Conservation (phyloP, 805 yeast genomes). For the Brettanomyces sp. region DNA sequence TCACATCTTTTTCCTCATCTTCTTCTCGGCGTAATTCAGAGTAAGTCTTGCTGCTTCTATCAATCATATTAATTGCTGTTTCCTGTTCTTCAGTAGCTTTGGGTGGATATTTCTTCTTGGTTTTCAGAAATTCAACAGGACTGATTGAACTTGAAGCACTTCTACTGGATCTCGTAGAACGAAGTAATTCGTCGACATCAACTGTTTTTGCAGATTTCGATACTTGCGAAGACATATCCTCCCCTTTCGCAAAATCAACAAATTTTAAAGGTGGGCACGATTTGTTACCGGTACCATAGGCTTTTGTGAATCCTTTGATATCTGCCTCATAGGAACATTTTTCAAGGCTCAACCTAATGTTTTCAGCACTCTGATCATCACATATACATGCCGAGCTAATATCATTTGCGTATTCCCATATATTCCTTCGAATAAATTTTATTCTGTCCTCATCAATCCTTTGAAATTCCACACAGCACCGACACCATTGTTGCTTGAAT, state of each 20-base stretch:
- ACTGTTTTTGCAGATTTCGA: background rate
- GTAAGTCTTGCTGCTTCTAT: constrained; percentile 23
- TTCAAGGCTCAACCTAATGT: constrained; percentile 57
- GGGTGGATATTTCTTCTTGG: constrained; percentile 21
- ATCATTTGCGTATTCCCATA: constrained; percentile 73
- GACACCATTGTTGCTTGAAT: constrained; percentile 68
- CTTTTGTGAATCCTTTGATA: constrained; percentile 40
- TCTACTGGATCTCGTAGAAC: background rate
- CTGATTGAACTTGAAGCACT: background rate
- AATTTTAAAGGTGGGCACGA: constrained; percentile 53
- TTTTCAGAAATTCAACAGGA: background rate
- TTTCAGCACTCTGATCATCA: constrained; percentile 70
- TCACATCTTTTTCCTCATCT: constrained; percentile 3
- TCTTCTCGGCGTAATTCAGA: constrained; percentile 20
- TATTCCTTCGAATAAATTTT: constrained; percentile 55
- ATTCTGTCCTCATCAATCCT: constrained; percentile 64
- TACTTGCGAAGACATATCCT: constrained; percentile 1
- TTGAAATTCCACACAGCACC: constrained; percentile 53
- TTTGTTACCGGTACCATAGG: constrained; percentile 56
- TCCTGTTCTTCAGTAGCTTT: constrained; percentile 17
- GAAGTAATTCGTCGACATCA: constrained; percentile 10
- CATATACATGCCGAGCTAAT: constrained; percentile 69
- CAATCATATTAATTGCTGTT: constrained; percentile 17
- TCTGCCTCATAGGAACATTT: constrained; percentile 57
- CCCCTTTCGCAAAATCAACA: constrained; percentile 42